These are phyloP conservation scores for Coffea humblotiana DNA, from an alignment of 305 asterid genomes.

Conservation along the genomic window DNA sequence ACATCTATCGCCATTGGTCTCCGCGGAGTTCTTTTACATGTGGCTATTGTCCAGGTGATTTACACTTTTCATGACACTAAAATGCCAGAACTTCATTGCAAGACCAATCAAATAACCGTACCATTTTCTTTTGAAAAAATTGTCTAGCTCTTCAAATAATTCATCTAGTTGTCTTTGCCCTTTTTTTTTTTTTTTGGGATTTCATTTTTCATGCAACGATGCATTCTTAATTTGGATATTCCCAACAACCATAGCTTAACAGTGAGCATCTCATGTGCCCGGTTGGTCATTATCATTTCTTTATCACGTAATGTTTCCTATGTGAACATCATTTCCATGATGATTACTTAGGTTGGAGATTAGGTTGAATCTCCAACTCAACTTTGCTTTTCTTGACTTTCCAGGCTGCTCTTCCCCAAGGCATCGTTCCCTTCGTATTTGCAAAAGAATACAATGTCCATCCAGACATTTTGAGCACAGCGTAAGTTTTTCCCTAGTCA, in stretches of 20 bases:
- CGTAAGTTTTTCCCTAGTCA: conserved; percentile 46
- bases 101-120: no score
- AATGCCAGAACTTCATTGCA: not conserved
- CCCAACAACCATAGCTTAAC: not conserved
- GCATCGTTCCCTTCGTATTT: conserved; percentile 84
- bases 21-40: conserved; percentile 73
- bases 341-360: not conserved
- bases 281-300: not conserved
- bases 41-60: conserved; percentile 84
- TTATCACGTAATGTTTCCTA: not conserved
- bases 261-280: not conserved
- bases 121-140: not conserved
- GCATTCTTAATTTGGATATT: not conserved
- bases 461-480: conserved; percentile 82
- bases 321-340: not conserved
- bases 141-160: not conserved
- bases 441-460: conserved; percentile 89
- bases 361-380: not conserved
- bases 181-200: not conserved
- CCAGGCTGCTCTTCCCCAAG: conserved; percentile 97
- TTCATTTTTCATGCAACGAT: not conserved
- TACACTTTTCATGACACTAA: not conserved
- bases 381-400: conserved; percentile 1
- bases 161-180: not conserved
- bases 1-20: conserved; percentile 86